Base-by-base conservation (phyloP, 495 filamentous ascomycete species). In the Cudoniella acicularis region DNA sequence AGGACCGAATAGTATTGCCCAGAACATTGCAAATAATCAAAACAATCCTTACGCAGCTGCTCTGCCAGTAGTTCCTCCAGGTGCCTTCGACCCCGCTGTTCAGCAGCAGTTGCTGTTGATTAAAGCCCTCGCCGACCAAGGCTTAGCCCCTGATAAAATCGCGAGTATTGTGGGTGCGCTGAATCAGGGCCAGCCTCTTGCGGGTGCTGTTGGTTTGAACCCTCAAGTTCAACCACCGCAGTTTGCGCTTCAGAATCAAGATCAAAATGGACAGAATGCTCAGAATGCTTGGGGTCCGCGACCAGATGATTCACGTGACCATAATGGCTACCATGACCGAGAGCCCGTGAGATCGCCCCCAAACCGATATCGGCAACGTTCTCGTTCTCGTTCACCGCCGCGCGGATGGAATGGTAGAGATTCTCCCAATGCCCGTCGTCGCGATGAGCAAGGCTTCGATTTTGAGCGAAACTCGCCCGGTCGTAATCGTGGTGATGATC, bases 301-400 rank as follows among this genome's bases (percentile, higher is more conserved):
- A 53, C 61, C 67, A 47, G 71, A 78, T 43, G 79, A 77, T 53
- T 75, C 82, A 75, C 87, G 84, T 81, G 87, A 90, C 65, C 78
- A 73, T 56, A 83, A 79, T 60, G 80, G 62, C 20, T 60, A 74
- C 54, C 73, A 74, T 56, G 55, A 58, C 1, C 48, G 48, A 45
- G 60, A 63, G 77, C 81, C 59, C 67, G 73, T 71, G 67, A 79
- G 77, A 73, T 81, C 79, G 20, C 78, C 81, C 47, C 76, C 73
- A 59, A 78, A 82, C 30, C 80, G 81, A 55, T 85, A 84, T 67
- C 86, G 87, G 45, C 83, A 85, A 52, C 85, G 89, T 20, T 94
- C 90, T 36, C 82, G 90, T 46, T 94, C 91, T 11, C 79, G 77
- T 9, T 83, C 83, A 25, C 87, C 88, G 36, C 78, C 78, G 40